Base-by-base conservation (phyloP, 331 rosid species). In the Stylosanthes scabra region DNA sequence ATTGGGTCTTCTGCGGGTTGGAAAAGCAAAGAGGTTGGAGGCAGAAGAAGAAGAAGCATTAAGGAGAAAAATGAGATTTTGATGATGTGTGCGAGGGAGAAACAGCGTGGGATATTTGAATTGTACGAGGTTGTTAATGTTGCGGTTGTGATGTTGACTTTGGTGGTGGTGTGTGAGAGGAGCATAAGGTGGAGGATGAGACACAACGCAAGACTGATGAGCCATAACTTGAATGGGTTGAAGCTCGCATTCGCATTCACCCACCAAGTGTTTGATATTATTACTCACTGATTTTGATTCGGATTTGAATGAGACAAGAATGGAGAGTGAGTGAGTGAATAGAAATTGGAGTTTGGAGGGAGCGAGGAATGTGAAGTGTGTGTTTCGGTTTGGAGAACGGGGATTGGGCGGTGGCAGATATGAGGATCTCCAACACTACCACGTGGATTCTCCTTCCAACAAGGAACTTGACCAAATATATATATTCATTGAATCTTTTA, bases 321-420 rank as follows among this genome's bases (percentile, higher is more conserved):
- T 8, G n/a, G 28, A 27, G 14, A 9, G 28, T 2, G 8, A 25
- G 1, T 9, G 14, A 9, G 11, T 2, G n/a, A 25, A 1, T 9
- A 28, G 31, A 9, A 29, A 28, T 6, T 6, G 46, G 46, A 42
- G 46, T 42, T 42, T 42, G 46, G 10, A 34, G 61, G n/a, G 39
- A 34, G 65, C 1, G 28, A 60, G 6, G 66, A 59, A 31, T 10
- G 44, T 4, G 13, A 7, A 11, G 59, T 8, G 51, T 31, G 47
- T 6, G 42, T 58, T 4, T 4, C 41, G 66, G 63, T 5, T 13
- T 6, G 64, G 40, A 47, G 10, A 37, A 20, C 15, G 14, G 34
- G 47, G 84, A 81, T 81, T 75, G 84, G 68, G 50, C 63, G 74
- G 70, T 63, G 82, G 20, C 7, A 79, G 52, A 16, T 62, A 62